Percentiles rank a stretch among this genome's conserved stretches.
Evolutionary conservation across 768 basidiomycete species (phyloP).

Genomic region (Psilocybe sp.): DNA sequence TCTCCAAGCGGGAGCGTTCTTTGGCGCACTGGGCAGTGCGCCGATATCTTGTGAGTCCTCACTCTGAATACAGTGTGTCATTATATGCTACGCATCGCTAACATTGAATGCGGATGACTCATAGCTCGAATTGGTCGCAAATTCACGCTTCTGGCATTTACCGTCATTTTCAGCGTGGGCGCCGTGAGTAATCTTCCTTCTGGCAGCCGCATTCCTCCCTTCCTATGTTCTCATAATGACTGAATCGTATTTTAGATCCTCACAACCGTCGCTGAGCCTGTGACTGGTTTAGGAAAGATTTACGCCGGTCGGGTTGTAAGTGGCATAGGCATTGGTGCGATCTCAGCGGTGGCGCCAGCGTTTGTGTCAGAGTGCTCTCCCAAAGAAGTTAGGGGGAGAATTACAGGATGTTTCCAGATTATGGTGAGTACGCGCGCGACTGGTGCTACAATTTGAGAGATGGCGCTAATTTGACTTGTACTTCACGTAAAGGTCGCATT

Average conservation of each 20-base stretch:
- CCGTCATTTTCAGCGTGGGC: conserved; percentile 64
- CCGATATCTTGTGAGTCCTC: conserved; percentile 57
- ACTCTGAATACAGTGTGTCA: too few relatives aligned
- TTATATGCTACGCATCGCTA: neutral
- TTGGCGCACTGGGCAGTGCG: conserved; percentile 75
- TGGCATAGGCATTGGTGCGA: conserved; percentile 79
- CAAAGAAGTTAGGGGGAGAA: conserved; percentile 81
- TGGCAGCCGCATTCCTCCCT: too few relatives aligned
- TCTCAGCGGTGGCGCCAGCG: conserved; percentile 80
- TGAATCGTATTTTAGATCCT: conserved; percentile 45
- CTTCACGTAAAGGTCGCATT: conserved; percentile 60
- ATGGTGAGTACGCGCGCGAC: conserved; percentile 54
- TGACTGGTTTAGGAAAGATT: conserved; percentile 61
- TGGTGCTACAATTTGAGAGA: too few relatives aligned
- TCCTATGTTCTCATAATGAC: neutral
- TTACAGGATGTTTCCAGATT: conserved; percentile 85
- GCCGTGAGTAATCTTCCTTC: conserved; percentile 47
- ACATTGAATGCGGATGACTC: neutral
- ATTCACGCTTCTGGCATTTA: conserved; percentile 59
- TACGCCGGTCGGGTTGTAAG: conserved; percentile 80
- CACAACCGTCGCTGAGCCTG: conserved; percentile 60
- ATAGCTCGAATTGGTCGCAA: conserved; percentile 65
- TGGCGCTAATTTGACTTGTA: too few relatives aligned
- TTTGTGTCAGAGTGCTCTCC: conserved; percentile 88
- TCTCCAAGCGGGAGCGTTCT: conserved; percentile 85